Conservation (phyloP, 2,329 filamentous ascomycete genomes). For the Microcyclosporella mali region DNA sequence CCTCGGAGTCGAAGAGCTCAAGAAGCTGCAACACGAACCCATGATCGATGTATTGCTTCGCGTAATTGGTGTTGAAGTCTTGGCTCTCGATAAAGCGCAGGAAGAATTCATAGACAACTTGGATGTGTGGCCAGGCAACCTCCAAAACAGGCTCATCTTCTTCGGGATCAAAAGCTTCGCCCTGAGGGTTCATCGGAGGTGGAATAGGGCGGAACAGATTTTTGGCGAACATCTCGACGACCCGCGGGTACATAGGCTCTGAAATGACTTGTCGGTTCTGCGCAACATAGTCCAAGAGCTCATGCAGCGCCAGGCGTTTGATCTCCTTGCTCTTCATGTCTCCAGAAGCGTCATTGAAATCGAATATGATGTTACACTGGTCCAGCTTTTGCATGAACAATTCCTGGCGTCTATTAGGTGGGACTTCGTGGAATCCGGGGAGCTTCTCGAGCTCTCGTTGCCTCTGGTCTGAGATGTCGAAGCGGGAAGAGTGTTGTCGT, state of each 20-base stretch:
- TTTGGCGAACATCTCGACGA: conserved; percentile 99
- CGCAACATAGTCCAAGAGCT: conserved; percentile 94
- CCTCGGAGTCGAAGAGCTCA: conserved; percentile 98
- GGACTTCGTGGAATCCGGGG: conserved; percentile 94
- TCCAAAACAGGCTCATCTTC: conserved; percentile 97
- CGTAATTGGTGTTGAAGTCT: conserved; percentile 99
- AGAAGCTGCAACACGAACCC: conserved; percentile 90
- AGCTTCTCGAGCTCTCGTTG: conserved; percentile 91
- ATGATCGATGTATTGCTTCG: conserved; percentile 97
- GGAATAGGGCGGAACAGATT: conserved; percentile 96
- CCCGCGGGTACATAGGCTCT: conserved; percentile 96
- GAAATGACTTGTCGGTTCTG: conserved; percentile 98
- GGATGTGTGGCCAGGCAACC: conserved; percentile 98
- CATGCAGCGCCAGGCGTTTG: conserved; percentile 91
- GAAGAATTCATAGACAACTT: conserved; percentile 99
- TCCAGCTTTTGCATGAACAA: conserved; percentile 99
- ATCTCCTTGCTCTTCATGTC: conserved; percentile 99
- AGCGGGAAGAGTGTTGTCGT: conserved; percentile 93
- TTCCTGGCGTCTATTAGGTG: conserved; percentile 88
- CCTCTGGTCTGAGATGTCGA: conserved; percentile 90
- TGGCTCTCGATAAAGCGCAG: conserved; percentile 97
- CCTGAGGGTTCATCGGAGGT: conserved; percentile 93
- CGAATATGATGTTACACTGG: conserved; percentile 99
- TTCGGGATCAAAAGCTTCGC: conserved; percentile 96
- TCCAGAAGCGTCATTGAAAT: conserved; percentile 95